Evolutionary conservation across 2,329 filamentous ascomycete genomes (phyloP), one percentile per base, ranked within the genome.

Genomic region (Arthrobotrys entomopaga): DNA sequence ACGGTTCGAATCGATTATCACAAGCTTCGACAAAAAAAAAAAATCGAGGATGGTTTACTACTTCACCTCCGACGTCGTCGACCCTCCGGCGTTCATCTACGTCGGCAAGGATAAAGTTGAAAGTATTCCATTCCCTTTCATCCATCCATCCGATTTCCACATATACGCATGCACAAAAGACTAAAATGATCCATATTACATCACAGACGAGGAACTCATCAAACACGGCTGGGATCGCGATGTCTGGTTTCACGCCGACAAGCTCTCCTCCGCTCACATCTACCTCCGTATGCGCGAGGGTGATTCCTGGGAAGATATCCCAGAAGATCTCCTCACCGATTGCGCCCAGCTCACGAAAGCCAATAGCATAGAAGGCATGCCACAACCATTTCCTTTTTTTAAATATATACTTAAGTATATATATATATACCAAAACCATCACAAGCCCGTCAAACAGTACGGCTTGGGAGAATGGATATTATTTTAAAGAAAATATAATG

Each of bases 91-190:
- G 48, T 93, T 90, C 81, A 89, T 99, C 80, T 99, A 99, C 81
- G 92, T 97, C 72, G 95, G 95, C 82, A 99, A 98, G 83, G 95
- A 99, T 85, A 99, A 99, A 84, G 93, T 95, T 79, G 95, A 99
- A 85, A 99, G 95, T 97, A 89, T 79, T 34, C 29, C 29, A 34
- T 34, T 8, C 6, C 29, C 10, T 34, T 34, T 10, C 29, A 34
- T 10, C 7, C 10, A 34, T 34, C 29, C 7, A 7, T 34, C 29
- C 5, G 7, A 34, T 34, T 34, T 34, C 5, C 10, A 34, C 10
- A 34, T 3, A 34, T n/a, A n/a, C n/a, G n/a, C n/a, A n/a, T n/a
- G n/a, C n/a, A n/a, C n/a, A n/a, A n/a, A n/a, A 34, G 29, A 34
- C 29, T 34, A 34, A 34, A 34, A 3, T 10, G 29, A 34, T 75